phyloP scores from a whole-genome alignment of 331 rosid species.

The Phaseolus coccineus region DNA sequence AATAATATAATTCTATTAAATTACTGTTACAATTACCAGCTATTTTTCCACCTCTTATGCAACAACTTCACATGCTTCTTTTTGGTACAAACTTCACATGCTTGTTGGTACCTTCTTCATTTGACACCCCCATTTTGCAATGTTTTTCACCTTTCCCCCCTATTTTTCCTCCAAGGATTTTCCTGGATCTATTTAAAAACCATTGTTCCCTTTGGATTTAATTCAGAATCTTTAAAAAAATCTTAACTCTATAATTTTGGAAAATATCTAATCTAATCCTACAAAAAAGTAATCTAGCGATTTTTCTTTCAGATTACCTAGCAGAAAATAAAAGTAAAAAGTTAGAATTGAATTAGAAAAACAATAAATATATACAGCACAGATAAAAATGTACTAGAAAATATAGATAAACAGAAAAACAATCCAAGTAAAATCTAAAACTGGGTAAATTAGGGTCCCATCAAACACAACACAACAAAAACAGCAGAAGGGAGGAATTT shows the following conservation, averaged over 20 bases:
- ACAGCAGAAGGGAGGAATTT: constrained; percentile 28
- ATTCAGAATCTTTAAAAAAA: not conserved
- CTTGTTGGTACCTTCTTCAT: constrained; percentile 37
- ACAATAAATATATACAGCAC: not conserved
- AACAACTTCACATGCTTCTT: constrained; percentile 35
- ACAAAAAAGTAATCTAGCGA: not conserved
- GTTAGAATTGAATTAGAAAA: not conserved
- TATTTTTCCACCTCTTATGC: constrained; percentile 17
- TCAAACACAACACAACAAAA: constrained; percentile 1
- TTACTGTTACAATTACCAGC: constrained; percentile 24
- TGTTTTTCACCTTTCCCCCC: not conserved
- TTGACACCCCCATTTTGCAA: constrained; percentile 16
- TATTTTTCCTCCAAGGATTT: not conserved
- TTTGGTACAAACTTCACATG: constrained; percentile 24
- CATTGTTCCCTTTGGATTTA: not conserved
- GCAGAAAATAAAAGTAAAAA: not conserved
- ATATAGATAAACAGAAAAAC: not conserved
- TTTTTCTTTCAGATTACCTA: not conserved
- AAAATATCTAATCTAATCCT: not conserved
- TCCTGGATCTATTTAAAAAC: not conserved
- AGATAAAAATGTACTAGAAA: not conserved
- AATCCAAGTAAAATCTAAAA: not conserved
- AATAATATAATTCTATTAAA: constrained; percentile 35
- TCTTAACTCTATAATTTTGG: not conserved
- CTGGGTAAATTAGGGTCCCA: not conserved